These are phyloP conservation scores for Coix lacrymajobi DNA, from an alignment of 176 grass and related monocot species.

Conservation along the genomic window DNA sequence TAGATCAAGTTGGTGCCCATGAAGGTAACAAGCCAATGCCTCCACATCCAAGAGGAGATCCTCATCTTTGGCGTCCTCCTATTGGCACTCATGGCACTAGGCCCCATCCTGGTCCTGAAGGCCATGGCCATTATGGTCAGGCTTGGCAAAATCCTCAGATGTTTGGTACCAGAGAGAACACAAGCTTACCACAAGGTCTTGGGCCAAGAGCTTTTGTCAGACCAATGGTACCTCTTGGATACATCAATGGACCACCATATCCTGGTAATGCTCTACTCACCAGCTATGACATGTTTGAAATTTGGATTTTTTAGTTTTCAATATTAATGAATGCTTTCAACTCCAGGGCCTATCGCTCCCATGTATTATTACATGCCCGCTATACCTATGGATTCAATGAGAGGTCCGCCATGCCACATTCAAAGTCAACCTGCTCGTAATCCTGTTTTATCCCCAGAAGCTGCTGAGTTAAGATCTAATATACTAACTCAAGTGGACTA, in stretches of 20 bases:
- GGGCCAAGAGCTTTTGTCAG: slow-evolving; percentile 55
- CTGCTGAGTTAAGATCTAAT: slow-evolving; percentile 46
- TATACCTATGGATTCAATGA: slow-evolving; percentile 51
- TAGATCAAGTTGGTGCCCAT: slow-evolving; percentile 45
- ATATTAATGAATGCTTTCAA: slow-evolving; percentile 22
- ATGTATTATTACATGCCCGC: slow-evolving; percentile 70
- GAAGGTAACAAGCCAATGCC: slow-evolving; percentile 49
- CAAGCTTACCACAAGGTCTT: slow-evolving; percentile 41
- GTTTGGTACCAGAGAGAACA: slow-evolving; percentile 47
- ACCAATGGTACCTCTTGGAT: slow-evolving; percentile 55
- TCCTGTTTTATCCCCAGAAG: slow-evolving; percentile 42
- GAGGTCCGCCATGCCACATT: slow-evolving; percentile 39
- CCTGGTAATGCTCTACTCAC: slow-evolving; percentile 48
- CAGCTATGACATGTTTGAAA: not conserved
- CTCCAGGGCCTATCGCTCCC: slow-evolving; percentile 52
- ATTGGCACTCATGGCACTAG: slow-evolving; percentile 41
- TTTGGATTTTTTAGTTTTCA: not conserved
- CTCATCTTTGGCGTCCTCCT: slow-evolving; percentile 51
- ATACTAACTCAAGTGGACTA: slow-evolving; percentile 69
- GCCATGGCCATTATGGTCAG: slow-evolving; percentile 43
- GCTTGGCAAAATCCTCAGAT: slow-evolving; percentile 40
- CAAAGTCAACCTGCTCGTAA: slow-evolving; percentile 32
- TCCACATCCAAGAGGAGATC: slow-evolving; percentile 40
- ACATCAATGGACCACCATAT: slow-evolving; percentile 48
- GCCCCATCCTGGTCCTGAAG: slow-evolving; percentile 43